Conservation (phyloP, 2,329 filamentous ascomycete species). For the Fusarium mangiferae region DNA sequence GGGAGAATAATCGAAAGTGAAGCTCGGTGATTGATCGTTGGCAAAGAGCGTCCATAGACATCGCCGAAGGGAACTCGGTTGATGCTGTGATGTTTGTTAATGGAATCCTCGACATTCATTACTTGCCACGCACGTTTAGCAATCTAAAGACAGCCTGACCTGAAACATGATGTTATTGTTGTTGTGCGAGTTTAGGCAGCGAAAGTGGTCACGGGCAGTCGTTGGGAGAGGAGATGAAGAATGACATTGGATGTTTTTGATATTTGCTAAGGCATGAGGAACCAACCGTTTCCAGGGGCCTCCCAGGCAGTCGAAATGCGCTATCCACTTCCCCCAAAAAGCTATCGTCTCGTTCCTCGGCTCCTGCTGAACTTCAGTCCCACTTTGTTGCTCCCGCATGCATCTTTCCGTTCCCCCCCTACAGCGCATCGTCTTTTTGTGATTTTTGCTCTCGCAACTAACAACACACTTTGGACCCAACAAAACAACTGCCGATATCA, state of each 20-base stretch:
- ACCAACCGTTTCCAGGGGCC: background rate
- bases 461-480: background rate
- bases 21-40: background rate
- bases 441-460: background rate
- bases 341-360: background rate
- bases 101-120: background rate
- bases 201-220: background rate
- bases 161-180: background rate
- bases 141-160: background rate
- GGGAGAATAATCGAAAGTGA: background rate
- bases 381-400: background rate
- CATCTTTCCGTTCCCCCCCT: background rate
- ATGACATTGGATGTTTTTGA: background rate
- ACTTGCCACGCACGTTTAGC: background rate
- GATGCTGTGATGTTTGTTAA: background rate
- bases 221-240: background rate
- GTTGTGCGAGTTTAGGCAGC: background rate
- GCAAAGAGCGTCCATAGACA: background rate
- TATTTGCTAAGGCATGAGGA: background rate
- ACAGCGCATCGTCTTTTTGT: background rate
- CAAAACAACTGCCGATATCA: background rate
- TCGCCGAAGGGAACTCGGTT: background rate
- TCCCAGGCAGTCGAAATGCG: background rate
- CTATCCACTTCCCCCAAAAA: background rate
- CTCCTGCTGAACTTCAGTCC: background rate